Evolutionary conservation across 2,329 filamentous ascomycete genomes (phyloP).

Genomic region (Sphaerulina musiva): DNA sequence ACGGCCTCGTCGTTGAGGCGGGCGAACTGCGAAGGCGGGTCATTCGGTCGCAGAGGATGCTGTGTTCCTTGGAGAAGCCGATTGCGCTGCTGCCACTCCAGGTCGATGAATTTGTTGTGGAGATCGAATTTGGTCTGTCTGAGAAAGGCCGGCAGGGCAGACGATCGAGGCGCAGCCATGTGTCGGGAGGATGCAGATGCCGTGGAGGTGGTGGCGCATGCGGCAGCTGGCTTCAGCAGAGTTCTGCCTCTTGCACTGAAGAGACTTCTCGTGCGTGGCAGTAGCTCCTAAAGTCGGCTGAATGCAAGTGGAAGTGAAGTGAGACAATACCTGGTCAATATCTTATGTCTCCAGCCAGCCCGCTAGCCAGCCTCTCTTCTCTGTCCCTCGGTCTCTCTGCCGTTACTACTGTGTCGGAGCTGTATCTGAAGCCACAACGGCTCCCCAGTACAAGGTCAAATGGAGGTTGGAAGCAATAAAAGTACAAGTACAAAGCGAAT

Average conservation of each 20-base stretch:
- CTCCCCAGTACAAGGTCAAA: no score
- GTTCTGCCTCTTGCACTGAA: background rate
- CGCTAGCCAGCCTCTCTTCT: no score
- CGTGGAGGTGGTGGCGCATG: slow-evolving; percentile 9
- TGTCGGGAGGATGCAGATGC: slow-evolving; percentile 9
- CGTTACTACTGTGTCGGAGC: no score
- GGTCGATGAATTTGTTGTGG: slow-evolving; percentile 53
- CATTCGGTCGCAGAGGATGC: slow-evolving; percentile 30
- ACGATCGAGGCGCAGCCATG: slow-evolving; percentile 12
- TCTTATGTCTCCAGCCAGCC: no score
- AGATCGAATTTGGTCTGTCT: slow-evolving; percentile 49
- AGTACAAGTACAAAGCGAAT: background rate
- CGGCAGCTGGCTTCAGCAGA: slow-evolving; percentile 5
- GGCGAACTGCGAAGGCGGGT: slow-evolving; percentile 51
- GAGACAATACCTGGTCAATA: background rate
- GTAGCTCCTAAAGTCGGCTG: background rate
- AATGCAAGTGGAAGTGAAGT: background rate
- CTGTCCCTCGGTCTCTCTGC: background rate
- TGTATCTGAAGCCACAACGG: no score
- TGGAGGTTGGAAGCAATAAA: background rate
- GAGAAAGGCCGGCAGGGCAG: slow-evolving; percentile 45
- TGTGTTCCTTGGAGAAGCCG: slow-evolving; percentile 46
- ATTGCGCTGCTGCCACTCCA: slow-evolving; percentile 55
- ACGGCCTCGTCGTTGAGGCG: slow-evolving; percentile 53
- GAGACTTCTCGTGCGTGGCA: background rate